These are phyloP conservation scores for Pascua guehoae DNA, from an alignment of 1,284 basidiomycete genomes.

Conservation along the genomic window DNA sequence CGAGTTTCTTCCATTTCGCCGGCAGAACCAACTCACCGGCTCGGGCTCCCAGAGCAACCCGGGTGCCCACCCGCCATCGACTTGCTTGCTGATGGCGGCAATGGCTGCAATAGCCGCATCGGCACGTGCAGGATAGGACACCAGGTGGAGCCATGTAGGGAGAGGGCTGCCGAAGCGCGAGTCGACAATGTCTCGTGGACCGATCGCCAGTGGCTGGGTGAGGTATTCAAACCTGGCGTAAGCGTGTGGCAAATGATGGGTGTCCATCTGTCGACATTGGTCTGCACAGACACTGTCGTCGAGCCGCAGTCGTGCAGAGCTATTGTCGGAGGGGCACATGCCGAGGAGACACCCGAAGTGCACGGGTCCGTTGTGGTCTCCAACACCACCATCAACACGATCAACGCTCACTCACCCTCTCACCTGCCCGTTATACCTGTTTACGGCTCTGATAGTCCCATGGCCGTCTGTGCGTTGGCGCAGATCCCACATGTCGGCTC, in stretches of 20 bases:
- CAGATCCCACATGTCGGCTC: constrained; percentile 40
- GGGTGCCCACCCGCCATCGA: constrained; percentile 20
- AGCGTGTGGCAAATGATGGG: too few relatives aligned
- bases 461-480: constrained; percentile 31
- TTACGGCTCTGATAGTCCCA: constrained; percentile 36
- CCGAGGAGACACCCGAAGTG: background rate
- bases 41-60: constrained; percentile 41
- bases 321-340: background rate
- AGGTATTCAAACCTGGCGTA: constrained; percentile 37
- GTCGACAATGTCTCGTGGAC: constrained; percentile 21
- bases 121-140: constrained; percentile 28
- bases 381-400: too few relatives aligned
- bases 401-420: constrained; percentile 27
- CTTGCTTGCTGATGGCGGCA: constrained; percentile 7
- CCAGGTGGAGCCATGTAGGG: constrained; percentile 33
- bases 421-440: constrained; percentile 34
- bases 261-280: too few relatives aligned
- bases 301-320: too few relatives aligned
- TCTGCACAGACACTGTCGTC: too few relatives aligned
- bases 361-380: background rate
- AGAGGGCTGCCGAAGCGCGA: constrained; percentile 15
- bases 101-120: constrained; percentile 22
- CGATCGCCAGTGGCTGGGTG: constrained; percentile 24
- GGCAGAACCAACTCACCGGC: constrained; percentile 19
- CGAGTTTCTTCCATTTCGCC: background rate